These are phyloP conservation scores for Tulasnella sp. DNA, from an alignment of 768 basidiomycete species.

Conservation along the genomic window DNA sequence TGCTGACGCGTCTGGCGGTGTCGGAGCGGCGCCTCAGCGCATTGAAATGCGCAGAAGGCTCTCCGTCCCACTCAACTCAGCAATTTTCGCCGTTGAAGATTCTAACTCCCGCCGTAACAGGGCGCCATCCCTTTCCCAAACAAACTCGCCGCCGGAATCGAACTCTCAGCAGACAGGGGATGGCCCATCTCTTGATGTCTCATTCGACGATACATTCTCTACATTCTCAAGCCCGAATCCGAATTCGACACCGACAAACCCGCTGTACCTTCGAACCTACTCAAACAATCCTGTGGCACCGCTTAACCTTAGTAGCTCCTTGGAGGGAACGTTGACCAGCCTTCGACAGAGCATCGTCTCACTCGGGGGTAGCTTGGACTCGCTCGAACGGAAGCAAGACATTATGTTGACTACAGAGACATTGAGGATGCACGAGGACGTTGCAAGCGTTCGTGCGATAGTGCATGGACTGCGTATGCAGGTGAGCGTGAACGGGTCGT, in stretches of 20 bases:
- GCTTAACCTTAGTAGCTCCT: constrained; percentile 47
- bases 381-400: constrained; percentile 49
- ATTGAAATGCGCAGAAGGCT: constrained; percentile 12
- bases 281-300: constrained; percentile 38
- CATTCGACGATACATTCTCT: constrained; percentile 7
- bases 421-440: constrained; percentile 61
- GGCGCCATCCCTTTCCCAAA: neutral
- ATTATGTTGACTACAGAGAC: constrained; percentile 62
- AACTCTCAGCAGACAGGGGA: neutral
- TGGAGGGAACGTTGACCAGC: constrained; percentile 50
- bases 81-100: constrained; percentile 1
- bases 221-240: neutral
- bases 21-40: neutral
- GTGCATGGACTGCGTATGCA: constrained; percentile 74
- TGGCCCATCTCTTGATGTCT: neutral
- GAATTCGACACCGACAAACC: neutral
- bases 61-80: constrained; percentile 16
- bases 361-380: constrained; percentile 51
- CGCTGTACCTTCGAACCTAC: constrained; percentile 3
- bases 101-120: neutral
- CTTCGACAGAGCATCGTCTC: constrained; percentile 51
- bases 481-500: too few species aligned
- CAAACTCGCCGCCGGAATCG: neutral
- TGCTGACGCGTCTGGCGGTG: neutral
- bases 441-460: constrained; percentile 53